Percentiles rank a stretch among this genome's conserved stretches.
These are phyloP conservation scores for Argentina anserina DNA, from an alignment of 306 rosid species.

Conservation along the genomic window DNA sequence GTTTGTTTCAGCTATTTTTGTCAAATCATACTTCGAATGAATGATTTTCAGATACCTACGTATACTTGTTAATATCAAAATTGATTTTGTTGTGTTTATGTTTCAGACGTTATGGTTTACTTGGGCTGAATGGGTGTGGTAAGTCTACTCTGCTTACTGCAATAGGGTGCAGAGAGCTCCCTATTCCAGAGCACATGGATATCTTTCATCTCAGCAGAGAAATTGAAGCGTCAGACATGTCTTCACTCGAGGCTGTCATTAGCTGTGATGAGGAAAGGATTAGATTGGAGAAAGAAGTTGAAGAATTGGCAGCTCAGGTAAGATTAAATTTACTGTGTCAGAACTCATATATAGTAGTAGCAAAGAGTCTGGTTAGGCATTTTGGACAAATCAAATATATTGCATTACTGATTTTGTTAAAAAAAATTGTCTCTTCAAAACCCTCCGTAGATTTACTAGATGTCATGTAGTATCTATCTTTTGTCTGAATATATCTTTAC, in stretches of 20 bases:
- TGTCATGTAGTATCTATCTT: background rate
- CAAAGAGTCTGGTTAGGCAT: background rate
- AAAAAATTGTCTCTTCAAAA: too few species aligned
- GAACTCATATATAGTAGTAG: background rate
- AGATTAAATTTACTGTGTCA: constrained; percentile 13
- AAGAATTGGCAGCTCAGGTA: constrained; percentile 73
- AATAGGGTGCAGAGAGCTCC: constrained; percentile 83
- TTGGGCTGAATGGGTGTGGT: constrained; percentile 96
- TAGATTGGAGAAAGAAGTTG: constrained; percentile 84
- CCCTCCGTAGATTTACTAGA: too few species aligned
- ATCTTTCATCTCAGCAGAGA: constrained; percentile 80
- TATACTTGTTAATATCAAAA: background rate
- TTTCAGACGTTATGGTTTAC: constrained; percentile 87
- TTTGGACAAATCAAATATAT: background rate
- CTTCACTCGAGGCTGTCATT: constrained; percentile 86
- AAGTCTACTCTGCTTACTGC: constrained; percentile 89
- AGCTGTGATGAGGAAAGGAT: constrained; percentile 96
- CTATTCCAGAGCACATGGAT: constrained; percentile 98
- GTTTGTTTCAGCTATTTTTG: constrained; percentile 29
- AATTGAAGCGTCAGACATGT: constrained; percentile 97
- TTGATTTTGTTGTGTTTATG: background rate
- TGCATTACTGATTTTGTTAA: background rate
- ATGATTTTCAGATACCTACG: background rate
- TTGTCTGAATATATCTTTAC: background rate
- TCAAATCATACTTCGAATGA: background rate